Evolutionary conservation across 2,329 filamentous ascomycete genomes (phyloP), one percentile per base, ranked within the genome.

Genomic region (Cladorrhinum sp.): DNA sequence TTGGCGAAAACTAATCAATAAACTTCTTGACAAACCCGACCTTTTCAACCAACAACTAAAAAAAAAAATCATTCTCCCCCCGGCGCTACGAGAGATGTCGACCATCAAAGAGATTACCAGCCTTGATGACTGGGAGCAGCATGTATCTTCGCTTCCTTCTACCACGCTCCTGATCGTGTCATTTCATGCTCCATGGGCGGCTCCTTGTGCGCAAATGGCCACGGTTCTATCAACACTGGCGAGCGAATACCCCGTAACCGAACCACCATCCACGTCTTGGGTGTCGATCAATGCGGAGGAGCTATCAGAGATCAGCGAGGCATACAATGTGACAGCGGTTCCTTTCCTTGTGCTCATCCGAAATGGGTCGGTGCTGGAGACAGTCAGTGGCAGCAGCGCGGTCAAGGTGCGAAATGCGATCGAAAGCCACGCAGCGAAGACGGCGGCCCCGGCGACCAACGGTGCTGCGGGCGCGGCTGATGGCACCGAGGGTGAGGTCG

Each of bases 111-210:
- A 96, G 71, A 88, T 97, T 76, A 83, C 86, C 68, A 86, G 84
- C 69, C 86, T 92, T 70, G 78, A 82, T 67, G 86, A 87, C 69
- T 97, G 95, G 86, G 80, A 87, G 67, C 78, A 85, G 66, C 82
- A 89, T 72, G 79, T 91, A 64, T 80, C 82, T 64, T 81, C 85
- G 48, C 81, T 93, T 14, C 84, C 90, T 10, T 72, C 88, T 1
- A 83, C 87, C 16, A 86, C 90, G 16, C 85, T 97, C 62, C 82
- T 94, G 65, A 82, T 97, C 71, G 86, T 96, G 72, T 97, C 93
- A 74, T 99, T 99, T 82, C 90, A 98, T 75, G 92, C 95, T 20
- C 90, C 93, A 67, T 99, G 95, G 95, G 95, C 95, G 28, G 92
- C 92, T 62, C 95, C 95, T 51, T 98, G 95, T 81, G 87, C 90